Conservation (phyloP, 106 monocot genomes). For the Dactylorhiza incarnata region DNA sequence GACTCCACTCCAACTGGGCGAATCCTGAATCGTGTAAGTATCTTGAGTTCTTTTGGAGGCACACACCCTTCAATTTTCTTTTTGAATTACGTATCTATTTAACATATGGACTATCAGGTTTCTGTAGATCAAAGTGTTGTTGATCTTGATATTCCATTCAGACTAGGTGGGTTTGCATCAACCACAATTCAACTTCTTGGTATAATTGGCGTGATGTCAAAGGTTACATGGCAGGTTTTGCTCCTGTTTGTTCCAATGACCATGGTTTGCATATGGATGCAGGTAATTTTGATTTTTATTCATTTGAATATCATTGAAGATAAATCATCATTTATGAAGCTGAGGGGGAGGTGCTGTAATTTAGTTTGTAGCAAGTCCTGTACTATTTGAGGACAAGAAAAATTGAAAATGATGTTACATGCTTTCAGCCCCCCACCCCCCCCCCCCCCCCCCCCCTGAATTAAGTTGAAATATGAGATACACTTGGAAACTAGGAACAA, state of each 20-base stretch:
- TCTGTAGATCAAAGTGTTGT: conserved; percentile 99
- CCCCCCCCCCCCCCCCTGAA: too few species aligned
- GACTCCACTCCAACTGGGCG: conserved; percentile 94
- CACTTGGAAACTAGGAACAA: not conserved
- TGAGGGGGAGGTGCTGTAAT: not conserved
- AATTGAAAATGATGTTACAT: not conserved
- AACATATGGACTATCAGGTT: conserved; percentile 55
- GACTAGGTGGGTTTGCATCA: conserved; percentile 90
- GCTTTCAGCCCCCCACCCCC: not conserved
- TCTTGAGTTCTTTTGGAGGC: not conserved
- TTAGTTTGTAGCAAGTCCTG: not conserved
- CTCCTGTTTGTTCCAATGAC: conserved; percentile 83
- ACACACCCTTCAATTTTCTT: not conserved
- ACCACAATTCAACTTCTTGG: conserved; percentile 94
- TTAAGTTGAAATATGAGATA: not conserved
- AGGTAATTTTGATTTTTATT: conserved; percentile 38
- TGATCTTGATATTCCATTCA: conserved; percentile 94
- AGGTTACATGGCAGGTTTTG: conserved; percentile 92
- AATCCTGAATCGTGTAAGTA: conserved; percentile 83
- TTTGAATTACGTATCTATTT: not conserved
- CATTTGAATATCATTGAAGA: not conserved
- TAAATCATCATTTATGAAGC: not conserved
- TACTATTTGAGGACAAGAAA: not conserved
- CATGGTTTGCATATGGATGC: conserved; percentile 92
- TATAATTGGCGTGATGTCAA: conserved; percentile 87